Conservation (phyloP, 2,329 filamentous ascomycete genomes). For the Pseudocercospora eumusae region DNA sequence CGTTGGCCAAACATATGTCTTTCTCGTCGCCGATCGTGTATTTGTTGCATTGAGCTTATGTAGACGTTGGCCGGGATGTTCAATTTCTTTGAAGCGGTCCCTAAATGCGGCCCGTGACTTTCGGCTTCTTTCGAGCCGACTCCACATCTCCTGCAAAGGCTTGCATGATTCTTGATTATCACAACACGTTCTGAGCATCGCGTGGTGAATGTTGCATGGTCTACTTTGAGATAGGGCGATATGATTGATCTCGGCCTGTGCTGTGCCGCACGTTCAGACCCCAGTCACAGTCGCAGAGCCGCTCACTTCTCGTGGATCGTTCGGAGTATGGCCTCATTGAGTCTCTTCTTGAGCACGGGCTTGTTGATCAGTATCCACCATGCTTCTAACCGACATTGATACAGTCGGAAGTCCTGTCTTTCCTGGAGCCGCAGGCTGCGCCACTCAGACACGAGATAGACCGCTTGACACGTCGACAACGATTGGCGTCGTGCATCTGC, state of each 20-base stretch:
- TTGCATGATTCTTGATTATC: not conserved
- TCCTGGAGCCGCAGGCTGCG: not conserved
- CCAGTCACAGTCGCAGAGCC: not conserved
- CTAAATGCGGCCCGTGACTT: slow-evolving; percentile 7
- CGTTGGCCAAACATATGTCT: slow-evolving; percentile 2
- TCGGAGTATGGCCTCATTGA: slow-evolving; percentile 1
- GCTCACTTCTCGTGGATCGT: not conserved
- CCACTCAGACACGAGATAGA: not conserved
- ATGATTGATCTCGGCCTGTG: not conserved
- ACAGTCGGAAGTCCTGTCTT: not conserved
- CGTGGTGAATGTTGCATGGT: not conserved
- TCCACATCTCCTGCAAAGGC: not conserved
- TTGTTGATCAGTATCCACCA: slow-evolving; percentile 11
- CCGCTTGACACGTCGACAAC: not conserved
- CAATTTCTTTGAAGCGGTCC: slow-evolving; percentile 7
- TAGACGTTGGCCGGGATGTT: slow-evolving; percentile 2
- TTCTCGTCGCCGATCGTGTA: not conserved
- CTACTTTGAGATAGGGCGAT: not conserved
- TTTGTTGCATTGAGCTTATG: not conserved
- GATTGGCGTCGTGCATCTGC: not conserved
- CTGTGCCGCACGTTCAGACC: not conserved
- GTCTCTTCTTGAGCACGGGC: slow-evolving; percentile 2
- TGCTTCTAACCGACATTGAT: slow-evolving; percentile 9
- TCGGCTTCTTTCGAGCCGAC: slow-evolving; percentile 7
- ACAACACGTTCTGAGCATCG: not conserved